These are phyloP conservation scores for Alnus rubra DNA, from an alignment of 306 rosid genomes.

Conservation along the genomic window DNA sequence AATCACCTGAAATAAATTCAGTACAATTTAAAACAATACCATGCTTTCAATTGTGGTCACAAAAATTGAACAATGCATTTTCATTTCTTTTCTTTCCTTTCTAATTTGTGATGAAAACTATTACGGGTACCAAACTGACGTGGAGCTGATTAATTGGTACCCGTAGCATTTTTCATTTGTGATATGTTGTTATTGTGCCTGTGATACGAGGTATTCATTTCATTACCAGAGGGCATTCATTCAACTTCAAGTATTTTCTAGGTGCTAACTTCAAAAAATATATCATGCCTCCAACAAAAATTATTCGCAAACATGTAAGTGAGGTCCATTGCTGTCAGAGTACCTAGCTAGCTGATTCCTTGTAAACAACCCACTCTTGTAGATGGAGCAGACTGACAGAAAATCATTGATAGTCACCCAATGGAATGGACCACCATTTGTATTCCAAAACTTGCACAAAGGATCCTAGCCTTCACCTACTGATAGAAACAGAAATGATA, in stretches of 20 bases:
- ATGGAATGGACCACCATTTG: conserved; percentile 31
- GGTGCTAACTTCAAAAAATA: too few relatives aligned
- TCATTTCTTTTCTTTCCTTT: neutral
- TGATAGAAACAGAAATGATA: conserved; percentile 28
- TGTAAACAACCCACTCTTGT: conserved; percentile 2
- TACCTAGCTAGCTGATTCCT: conserved; percentile 24
- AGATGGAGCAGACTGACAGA: conserved; percentile 33
- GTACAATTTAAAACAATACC: neutral
- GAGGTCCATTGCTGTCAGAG: conserved; percentile 19
- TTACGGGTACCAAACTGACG: too few relatives aligned
- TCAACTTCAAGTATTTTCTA: too few relatives aligned
- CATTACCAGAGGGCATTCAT: neutral
- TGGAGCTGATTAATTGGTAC: too few relatives aligned
- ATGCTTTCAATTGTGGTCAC: neutral
- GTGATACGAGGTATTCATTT: neutral
- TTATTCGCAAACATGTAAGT: conserved; percentile 20
- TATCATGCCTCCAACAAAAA: neutral
- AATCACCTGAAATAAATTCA: conserved; percentile 70
- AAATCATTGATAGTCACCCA: conserved; percentile 34
- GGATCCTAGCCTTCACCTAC: conserved; percentile 3
- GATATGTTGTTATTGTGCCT: neutral
- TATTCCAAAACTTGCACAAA: conserved; percentile 21
- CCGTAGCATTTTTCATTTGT: neutral
- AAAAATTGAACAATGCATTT: neutral
- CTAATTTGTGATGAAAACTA: neutral